Evolutionary conservation across 306 rosid species (phyloP), one percentile per base, ranked within the genome.

Genomic region (Cyclanthera cordifolia): DNA sequence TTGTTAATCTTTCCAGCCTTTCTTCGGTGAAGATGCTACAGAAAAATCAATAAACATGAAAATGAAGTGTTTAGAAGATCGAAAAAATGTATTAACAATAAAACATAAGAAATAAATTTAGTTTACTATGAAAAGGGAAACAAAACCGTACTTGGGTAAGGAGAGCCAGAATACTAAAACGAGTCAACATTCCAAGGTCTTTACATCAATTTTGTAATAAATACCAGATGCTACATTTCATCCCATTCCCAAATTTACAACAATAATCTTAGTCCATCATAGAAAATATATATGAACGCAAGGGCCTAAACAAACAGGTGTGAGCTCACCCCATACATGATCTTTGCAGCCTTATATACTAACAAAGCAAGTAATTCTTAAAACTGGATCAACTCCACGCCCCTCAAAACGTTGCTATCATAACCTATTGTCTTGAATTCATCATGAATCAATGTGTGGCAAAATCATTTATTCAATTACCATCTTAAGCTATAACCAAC

Each of bases 1-100:
- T 86, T 20, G 91, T 85, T 79, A 94, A 77, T 73, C 92, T 82
- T 71, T 94, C 96, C 71, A 94, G 84, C 83, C 99, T 82, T 82
- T 94, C 97, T 84, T 94, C 97, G 20, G 82, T 86, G 85, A 94
- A 90, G 78, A 94, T 94, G 87, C 99, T 94, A 68, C 83, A 90
- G 54, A 54, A 65, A 80, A 82, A 43, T n/a, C 70, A 89, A 48
- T 43, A 82, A 73, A 50, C 20, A 21, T 57, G 43, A 74, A 79
- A 67, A 68, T 59, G 23, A 75, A 10, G 70, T 50, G 55, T 49
- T 49, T 67, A 58, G 73, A 74, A 61, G 23, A 56, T 24, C 47
- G 55, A 46, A 20, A 16, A 23, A 55, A 55, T 25, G 28, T 30
- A 55, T 5, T 56, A 34, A 57, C 20, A 57, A 57, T 2, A 16